Evolutionary conservation across 345 rosid species (phyloP).

Genomic region (Boechera divaricarpa): DNA sequence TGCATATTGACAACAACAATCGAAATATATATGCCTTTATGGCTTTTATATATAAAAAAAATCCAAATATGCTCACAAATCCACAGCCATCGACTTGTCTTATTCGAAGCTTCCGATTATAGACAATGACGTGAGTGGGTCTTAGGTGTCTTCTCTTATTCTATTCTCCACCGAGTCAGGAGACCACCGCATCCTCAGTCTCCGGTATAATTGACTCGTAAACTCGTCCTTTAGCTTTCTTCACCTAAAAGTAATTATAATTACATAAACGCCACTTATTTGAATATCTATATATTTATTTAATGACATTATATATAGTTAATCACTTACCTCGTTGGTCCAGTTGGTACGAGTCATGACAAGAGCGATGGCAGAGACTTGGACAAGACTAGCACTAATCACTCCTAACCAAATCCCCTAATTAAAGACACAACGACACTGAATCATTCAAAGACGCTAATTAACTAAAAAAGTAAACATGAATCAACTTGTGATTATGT

Average conservation of each 20-base stretch:
- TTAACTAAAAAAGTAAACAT: too few species aligned
- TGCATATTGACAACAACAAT: neutral
- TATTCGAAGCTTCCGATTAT: neutral
- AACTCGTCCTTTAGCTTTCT: slow-evolving; percentile 15
- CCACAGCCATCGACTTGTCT: neutral
- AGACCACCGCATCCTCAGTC: neutral
- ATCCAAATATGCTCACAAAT: neutral
- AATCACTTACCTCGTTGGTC: neutral
- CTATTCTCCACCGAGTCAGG: neutral
- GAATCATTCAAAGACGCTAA: too few species aligned
- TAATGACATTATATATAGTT: too few species aligned
- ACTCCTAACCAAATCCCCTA: too few species aligned
- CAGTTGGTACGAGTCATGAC: neutral
- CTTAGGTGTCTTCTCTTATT: neutral
- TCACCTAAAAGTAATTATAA: neutral
- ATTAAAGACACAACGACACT: too few species aligned
- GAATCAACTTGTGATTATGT: too few species aligned
- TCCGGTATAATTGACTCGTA: slow-evolving; percentile 1
- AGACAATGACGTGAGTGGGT: slow-evolving; percentile 7
- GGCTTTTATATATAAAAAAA: too few species aligned
- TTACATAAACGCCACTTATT: neutral
- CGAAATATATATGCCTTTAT: neutral
- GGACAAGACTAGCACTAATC: too few species aligned
- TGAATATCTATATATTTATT: too few species aligned
- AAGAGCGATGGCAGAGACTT: too few species aligned